Evolutionary conservation across 1,284 basidiomycete species (phyloP).

Genomic region (Rugiboletus extremiorientalis): DNA sequence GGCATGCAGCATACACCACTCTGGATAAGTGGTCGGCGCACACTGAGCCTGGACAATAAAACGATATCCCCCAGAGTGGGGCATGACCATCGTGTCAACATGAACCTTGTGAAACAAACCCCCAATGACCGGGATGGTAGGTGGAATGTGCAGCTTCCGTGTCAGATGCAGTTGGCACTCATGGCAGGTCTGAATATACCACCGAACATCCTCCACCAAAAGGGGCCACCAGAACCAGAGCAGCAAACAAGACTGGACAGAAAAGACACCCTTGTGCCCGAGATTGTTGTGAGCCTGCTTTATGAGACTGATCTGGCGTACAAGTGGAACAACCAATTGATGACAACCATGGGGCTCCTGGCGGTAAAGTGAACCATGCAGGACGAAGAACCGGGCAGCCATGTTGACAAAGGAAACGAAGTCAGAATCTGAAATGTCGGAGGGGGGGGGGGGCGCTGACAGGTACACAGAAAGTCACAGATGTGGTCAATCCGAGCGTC

Average conservation of each 20-base stretch:
- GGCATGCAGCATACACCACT: background rate
- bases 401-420: too few relatives aligned
- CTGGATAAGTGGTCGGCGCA: background rate
- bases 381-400: background rate
- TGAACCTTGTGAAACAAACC: background rate
- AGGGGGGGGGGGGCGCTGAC: too few relatives aligned
- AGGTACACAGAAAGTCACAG: too few relatives aligned
- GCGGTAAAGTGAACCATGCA: too few relatives aligned
- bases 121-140: background rate
- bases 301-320: background rate
- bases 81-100: background rate
- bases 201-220: background rate
- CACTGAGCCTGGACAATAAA: background rate
- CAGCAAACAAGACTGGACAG: background rate
- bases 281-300: background rate
- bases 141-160: background rate
- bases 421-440: too few relatives aligned
- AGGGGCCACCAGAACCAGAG: background rate
- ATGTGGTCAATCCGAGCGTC: too few relatives aligned
- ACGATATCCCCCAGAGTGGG: background rate
- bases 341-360: background rate
- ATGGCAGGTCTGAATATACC: background rate
- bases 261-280: background rate
- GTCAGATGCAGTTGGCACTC: background rate
- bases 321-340: background rate